These are phyloP conservation scores for Ogataea methanolica DNA, from an alignment of 805 yeast genomes.

Conservation along the genomic window DNA sequence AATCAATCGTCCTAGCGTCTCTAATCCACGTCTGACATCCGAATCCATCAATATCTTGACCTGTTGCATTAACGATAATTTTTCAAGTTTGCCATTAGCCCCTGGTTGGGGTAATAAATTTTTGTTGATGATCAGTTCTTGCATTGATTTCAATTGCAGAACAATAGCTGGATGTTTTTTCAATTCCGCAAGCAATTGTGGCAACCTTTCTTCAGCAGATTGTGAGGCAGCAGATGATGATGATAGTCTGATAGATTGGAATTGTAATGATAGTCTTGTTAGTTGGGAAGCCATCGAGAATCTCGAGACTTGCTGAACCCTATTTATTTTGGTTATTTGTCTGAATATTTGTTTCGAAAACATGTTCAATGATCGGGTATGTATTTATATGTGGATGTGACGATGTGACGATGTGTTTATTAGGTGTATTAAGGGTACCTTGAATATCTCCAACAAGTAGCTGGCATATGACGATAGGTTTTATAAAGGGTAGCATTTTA, in stretches of 20 bases:
- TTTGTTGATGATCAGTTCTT: slow-evolving; percentile 24
- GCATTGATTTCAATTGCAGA: slow-evolving; percentile 30
- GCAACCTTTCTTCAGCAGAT: slow-evolving; percentile 3
- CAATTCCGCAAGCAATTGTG: slow-evolving; percentile 19
- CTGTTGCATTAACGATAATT: slow-evolving; percentile 22
- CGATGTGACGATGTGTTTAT: neutral
- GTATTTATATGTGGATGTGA: neutral
- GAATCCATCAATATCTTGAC: slow-evolving; percentile 25
- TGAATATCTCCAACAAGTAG: too few species aligned
- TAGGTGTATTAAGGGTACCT: too few species aligned
- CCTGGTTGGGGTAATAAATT: slow-evolving; percentile 11
- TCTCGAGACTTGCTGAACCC: neutral
- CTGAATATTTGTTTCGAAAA: neutral
- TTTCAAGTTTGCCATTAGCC: slow-evolving; percentile 3
- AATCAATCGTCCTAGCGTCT: slow-evolving; percentile 18
- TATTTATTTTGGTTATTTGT: neutral
- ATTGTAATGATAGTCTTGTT: neutral
- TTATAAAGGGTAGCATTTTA: too few species aligned
- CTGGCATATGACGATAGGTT: too few species aligned
- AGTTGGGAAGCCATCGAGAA: neutral
- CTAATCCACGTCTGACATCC: slow-evolving; percentile 23
- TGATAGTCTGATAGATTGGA: neutral
- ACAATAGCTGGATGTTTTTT: slow-evolving; percentile 32
- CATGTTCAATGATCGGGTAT: neutral
- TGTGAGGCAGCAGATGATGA: too few species aligned